Base-by-base conservation (phyloP, 139 green algal species). In the Trebouxia sp. region DNA sequence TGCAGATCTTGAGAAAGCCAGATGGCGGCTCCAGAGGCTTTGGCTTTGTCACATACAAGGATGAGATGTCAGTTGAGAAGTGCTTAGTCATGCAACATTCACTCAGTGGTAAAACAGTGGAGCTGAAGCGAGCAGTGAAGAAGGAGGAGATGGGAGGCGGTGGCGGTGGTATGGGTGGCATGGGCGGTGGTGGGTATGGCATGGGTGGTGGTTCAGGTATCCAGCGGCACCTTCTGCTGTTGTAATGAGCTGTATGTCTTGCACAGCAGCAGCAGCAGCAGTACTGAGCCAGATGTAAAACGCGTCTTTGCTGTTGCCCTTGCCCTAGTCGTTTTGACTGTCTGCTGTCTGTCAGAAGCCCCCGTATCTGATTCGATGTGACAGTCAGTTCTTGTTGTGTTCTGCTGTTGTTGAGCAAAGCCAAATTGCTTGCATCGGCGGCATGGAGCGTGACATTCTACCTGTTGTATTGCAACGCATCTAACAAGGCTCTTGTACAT, bases 41-140 rank as follows among this genome's bases (percentile, higher is more conserved):
- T 89, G 92, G 93, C 65, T 97, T 97, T 87, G 89, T 97, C n/a
- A 96, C 92, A 4, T 97, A 90, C 65, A 84, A 90, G 4, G 89
- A 95, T 69, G 89, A 94, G 62, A 85, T 94, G 51, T 83, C 66
- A 20, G 91, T 94, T 50, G 91, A 95, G 83, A 94, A 94, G 85
- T 92, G 87, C 80, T 83, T 95, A 35, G 80, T 94, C 5, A 80
- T 87, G 51, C 65, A 81, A 53, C 87, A 91, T 70, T 53, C 47
- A 9, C 41, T 91, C 5, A 76, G 83, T 53, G 91, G 89, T 50
- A 86, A 86, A 38, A 76, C 62, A 35, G 89, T 96, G 62, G 92
- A 96, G 82, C 82, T 90, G 66, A 96, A 96, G 83, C 82, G 92
- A 7, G 92, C 92, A 6, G 84, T 94, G 8, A 85, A 86, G 9